phyloP scores from a whole-genome alignment of 148 eudicot species.

The Rhododendron vialii region DNA sequence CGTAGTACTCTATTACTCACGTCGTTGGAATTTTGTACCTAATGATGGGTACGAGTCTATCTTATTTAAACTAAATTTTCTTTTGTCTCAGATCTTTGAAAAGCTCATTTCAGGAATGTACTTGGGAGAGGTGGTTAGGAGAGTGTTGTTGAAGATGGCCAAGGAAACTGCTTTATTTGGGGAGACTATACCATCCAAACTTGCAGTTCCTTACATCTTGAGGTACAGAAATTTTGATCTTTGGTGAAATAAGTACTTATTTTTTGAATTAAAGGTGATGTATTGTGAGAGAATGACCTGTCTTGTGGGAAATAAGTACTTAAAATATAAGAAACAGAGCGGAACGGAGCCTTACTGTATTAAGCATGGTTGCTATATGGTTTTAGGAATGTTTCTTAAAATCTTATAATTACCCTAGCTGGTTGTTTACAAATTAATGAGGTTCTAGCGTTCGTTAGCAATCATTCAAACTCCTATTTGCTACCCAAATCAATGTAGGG shows the following conservation, averaged over 20 bases:
- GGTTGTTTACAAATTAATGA: too few species aligned
- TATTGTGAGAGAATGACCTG: too few species aligned
- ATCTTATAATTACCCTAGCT: not conserved
- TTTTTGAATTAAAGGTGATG: too few species aligned
- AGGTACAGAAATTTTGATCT: constrained; percentile 18
- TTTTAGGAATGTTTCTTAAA: not conserved
- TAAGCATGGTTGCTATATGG: not conserved
- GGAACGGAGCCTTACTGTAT: not conserved
- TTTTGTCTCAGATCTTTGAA: constrained; percentile 34
- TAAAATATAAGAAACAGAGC: too few species aligned
- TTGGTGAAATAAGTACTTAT: not conserved
- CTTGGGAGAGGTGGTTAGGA: constrained; percentile 55
- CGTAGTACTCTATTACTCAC: not conserved
- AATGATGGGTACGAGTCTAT: not conserved
- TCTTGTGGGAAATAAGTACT: too few species aligned
- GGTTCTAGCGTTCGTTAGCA: not conserved
- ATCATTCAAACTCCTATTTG: too few species aligned
- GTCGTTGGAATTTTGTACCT: not conserved
- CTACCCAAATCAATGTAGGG: not conserved
- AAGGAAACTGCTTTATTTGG: constrained; percentile 49
- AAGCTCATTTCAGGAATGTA: constrained; percentile 55
- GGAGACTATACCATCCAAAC: constrained; percentile 36
- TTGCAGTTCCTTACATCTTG: constrained; percentile 31
- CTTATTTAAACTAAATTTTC: not conserved
- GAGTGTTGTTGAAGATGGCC: constrained; percentile 52